Base-by-base conservation (phyloP, 1,284 basidiomycete species). In the Ustilago cynodontis region DNA sequence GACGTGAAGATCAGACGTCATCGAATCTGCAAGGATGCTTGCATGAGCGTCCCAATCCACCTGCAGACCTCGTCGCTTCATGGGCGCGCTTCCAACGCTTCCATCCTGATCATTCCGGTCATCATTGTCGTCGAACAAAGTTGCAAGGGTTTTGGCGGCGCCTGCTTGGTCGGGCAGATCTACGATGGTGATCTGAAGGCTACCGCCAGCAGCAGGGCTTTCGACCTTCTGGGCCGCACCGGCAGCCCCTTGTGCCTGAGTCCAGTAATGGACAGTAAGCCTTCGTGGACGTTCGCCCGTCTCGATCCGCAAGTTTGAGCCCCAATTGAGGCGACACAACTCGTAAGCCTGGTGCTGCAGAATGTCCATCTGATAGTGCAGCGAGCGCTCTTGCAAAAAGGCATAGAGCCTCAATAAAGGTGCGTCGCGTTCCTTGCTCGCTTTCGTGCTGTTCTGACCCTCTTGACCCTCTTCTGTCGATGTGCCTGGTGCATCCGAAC, bases 331-430 rank as follows among this genome's bases (percentile, higher is more conserved):
- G 1, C 75, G 69, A 24, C 65, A 57, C 13, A 83, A 69, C 39
- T 82, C 75, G 50, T 76, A 65, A 0, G 81, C 75, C 55, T 86
- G 84, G 29, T 77, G 76, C 20, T 79, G 65, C 28, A 86, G 53
- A 41, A 85, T 84, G 50, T 83, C 79, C 43, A 86, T 72, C 60
- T 82, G 83, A 33, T 85, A 83, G 35, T 83, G 73, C 10, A 85
- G 65, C 1, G 84, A 69, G 24, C 81, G 76, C 62, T 82, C 79
- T 53, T 79, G 79, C 20, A 85, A 57, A 58, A 83, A 77, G 20
- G 77, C 62, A 54, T 78, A 83, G 24, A 83, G 71, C 18, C 76
- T 51, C 10, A 69, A 43, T 3, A 80, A 51, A 16, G 82, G 78
- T 4, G 74, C 67, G 26, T 81, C 81, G 6, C 65, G 62, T 35